phyloP scores from a whole-genome alignment of 2,329 filamentous ascomycete species.

The Pleoardoris graminearum region DNA sequence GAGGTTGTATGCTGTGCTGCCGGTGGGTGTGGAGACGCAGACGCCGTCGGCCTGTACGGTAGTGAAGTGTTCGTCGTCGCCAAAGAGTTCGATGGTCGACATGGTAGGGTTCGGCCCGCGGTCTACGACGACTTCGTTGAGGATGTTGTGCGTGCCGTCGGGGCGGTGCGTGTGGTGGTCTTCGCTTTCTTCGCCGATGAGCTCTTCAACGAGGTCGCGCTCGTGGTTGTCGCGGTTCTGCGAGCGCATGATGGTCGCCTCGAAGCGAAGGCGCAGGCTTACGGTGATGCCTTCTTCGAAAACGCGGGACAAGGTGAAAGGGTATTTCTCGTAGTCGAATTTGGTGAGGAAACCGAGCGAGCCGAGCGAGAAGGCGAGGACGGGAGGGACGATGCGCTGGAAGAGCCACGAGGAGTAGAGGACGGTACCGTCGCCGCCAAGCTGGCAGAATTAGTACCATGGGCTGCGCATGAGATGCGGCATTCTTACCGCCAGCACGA shows the following conservation, averaged over 20 bases:
- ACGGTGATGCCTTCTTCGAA: constrained; percentile 87
- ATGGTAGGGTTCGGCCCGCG: constrained; percentile 92
- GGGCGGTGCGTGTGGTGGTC: constrained; percentile 84
- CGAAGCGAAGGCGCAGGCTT: constrained; percentile 83
- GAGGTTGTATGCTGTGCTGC: constrained; percentile 93
- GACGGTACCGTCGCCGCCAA: constrained; percentile 95
- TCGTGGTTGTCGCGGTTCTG: constrained; percentile 51
- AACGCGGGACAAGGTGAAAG: constrained; percentile 68
- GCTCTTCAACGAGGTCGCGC: constrained; percentile 72
- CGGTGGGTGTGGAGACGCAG: constrained; percentile 91
- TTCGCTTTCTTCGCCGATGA: constrained; percentile 83
- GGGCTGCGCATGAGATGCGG: not conserved
- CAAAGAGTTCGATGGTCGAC: constrained; percentile 89
- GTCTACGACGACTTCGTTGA: constrained; percentile 97
- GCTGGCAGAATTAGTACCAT: constrained; percentile 37
- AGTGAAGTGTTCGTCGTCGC: constrained; percentile 93
- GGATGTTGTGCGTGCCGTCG: constrained; percentile 81
- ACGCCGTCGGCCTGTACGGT: constrained; percentile 91
- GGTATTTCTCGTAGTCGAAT: constrained; percentile 83
- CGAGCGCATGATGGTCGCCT: constrained; percentile 89
- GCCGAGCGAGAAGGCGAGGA: constrained; percentile 87
- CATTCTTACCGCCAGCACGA: constrained; percentile 71
- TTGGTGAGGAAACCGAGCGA: constrained; percentile 95
- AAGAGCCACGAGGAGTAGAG: constrained; percentile 97
- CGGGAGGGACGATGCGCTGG: constrained; percentile 90